Evolutionary conservation across 2,329 filamentous ascomycete species (phyloP).

Genomic region (Xylariaceae sp.): DNA sequence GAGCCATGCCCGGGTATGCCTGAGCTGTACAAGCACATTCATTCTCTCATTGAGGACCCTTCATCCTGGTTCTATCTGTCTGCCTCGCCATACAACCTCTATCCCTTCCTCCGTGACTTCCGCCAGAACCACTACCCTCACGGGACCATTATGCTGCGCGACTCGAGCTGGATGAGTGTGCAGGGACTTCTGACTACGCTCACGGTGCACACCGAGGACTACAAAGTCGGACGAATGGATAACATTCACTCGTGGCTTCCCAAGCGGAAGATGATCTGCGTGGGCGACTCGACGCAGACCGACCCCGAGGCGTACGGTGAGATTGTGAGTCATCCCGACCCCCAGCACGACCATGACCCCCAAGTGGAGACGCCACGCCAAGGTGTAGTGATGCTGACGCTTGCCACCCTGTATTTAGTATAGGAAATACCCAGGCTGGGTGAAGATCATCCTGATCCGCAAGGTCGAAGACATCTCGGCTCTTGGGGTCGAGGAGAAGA

Average conservation of each 20-base stretch:
- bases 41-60: constrained; percentile 46
- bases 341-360: not conserved
- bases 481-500: constrained; percentile 67
- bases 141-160: constrained; percentile 79
- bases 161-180: constrained; percentile 82
- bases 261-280: constrained; percentile 70
- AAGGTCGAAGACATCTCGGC: constrained; percentile 73
- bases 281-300: constrained; percentile 88
- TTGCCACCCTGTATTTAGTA: constrained; percentile 38
- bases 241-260: constrained; percentile 80
- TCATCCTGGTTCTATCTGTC: constrained; percentile 91
- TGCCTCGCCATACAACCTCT: constrained; percentile 90
- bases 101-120: constrained; percentile 78
- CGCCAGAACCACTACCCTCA: constrained; percentile 65
- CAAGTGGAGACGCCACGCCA: not conserved
- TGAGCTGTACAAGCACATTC: constrained; percentile 69
- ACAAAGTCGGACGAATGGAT: constrained; percentile 77
- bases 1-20: constrained; percentile 76
- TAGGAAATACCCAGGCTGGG: constrained; percentile 67
- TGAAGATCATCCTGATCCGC: constrained; percentile 79
- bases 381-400: constrained; percentile 4
- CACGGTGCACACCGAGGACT: constrained; percentile 75
- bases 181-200: constrained; percentile 74
- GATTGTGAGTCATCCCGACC: constrained; percentile 48
- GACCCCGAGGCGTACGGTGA: constrained; percentile 89